These are phyloP conservation scores for Cephaloascus albidus DNA, from an alignment of 805 yeast species.

Conservation along the genomic window DNA sequence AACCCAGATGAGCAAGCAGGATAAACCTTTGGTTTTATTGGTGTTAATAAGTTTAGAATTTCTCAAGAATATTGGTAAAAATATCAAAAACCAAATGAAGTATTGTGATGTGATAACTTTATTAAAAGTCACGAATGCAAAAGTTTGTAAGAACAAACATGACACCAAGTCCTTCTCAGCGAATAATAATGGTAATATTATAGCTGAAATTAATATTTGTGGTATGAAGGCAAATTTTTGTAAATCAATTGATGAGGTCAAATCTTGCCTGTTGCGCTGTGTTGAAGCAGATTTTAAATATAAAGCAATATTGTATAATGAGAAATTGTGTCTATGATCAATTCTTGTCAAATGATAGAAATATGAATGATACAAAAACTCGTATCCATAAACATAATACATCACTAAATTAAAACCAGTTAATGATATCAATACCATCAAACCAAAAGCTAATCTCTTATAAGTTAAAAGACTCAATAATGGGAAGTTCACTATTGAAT, in stretches of 20 bases:
- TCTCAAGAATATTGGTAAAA: constrained; percentile 66
- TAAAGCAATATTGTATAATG: constrained; percentile 70
- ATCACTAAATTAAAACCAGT: constrained; percentile 40
- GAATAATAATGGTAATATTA: constrained; percentile 45
- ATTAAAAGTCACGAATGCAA: constrained; percentile 33
- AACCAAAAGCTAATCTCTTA: constrained; percentile 29
- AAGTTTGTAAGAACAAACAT: constrained; percentile 29
- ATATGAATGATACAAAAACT: constrained; percentile 70
- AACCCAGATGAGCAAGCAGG: constrained; percentile 51
- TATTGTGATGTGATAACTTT: constrained; percentile 87
- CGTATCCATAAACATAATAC: constrained; percentile 65
- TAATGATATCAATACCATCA: constrained; percentile 34
- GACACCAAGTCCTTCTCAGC: constrained; percentile 21
- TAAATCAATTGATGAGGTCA: constrained; percentile 2
- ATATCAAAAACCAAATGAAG: constrained; percentile 87
- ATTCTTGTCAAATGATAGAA: constrained; percentile 73
- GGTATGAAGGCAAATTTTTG: constrained; percentile 69
- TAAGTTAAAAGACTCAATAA: constrained; percentile 28
- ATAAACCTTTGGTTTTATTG: constrained; percentile 23
- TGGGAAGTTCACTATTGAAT: constrained; percentile 16
- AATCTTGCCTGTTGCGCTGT: constrained; percentile 5
- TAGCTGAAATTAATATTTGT: constrained; percentile 53
- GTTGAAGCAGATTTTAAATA: constrained; percentile 44
- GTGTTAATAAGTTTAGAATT: constrained; percentile 22
- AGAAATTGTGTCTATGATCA: constrained; percentile 94